Base-by-base conservation (phyloP, 2,329 filamentous ascomycete genomes). In the Microsporum ferrugineum region DNA sequence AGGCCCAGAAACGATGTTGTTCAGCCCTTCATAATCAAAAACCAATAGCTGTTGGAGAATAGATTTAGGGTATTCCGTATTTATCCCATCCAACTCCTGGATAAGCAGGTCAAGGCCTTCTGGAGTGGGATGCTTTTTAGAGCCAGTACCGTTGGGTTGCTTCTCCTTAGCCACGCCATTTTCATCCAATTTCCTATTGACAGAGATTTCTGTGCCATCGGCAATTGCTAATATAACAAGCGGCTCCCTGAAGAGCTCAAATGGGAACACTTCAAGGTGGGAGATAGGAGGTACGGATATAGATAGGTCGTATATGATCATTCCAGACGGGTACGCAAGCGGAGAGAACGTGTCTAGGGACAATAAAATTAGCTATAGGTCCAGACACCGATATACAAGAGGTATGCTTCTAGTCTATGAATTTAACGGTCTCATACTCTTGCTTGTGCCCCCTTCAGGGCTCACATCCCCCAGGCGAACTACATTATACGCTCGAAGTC, bases 301-400 rank as follows among this genome's bases (percentile, higher is more conserved):
- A 62, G 88, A 86, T 64, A 96, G 82, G 72, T 96, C 88, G 80
- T 94, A 96, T 68, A 96, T 82, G 63, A 97, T 87, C 69, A 86
- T 85, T 63, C 92, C 92, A 67, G 86, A 83, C 8, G 90, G 91
- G 73, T 94, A 96, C 12, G 88, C 89, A 69, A 94, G 78, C 45
- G 92, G 92, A 62, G 90, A 95, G 76, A 97, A 96, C 86, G 94
- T 91, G 75, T 90, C 91, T 96, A 72, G 59, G 63, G 14, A 5
- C n/a, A 47, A 47, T 10, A 10, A 47, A 45, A 17, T 59, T 34
- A 59, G 57, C 60, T 65, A 53, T 57, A 56, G 43, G 14, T n/a
- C 29, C 12, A 34, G 12, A 5, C 2, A 33, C 5, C n/a, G n/a
- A 53, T 31, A 31, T 58, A 65, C 64, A 68, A 70, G 17, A 58